Conservation (phyloP, 2,329 filamentous ascomycete genomes). For the Sclerotinia glacialis region DNA sequence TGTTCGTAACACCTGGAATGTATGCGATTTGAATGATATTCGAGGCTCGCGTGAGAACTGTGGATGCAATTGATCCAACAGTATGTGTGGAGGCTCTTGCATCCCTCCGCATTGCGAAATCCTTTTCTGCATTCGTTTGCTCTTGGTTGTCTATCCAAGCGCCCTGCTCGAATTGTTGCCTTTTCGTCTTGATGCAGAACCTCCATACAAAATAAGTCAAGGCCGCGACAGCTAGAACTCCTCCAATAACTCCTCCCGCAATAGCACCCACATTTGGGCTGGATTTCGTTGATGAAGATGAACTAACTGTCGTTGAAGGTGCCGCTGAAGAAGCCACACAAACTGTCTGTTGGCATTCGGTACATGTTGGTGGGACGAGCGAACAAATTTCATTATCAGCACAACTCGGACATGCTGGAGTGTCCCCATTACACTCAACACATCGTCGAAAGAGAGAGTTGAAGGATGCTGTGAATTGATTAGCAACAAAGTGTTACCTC, state of each 20-base stretch:
- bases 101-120: constrained; percentile 53
- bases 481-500: constrained; percentile 23
- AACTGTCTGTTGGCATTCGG: constrained; percentile 54
- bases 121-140: constrained; percentile 53
- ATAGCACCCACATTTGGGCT: constrained; percentile 78
- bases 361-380: constrained; percentile 57
- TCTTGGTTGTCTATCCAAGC: constrained; percentile 52
- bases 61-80: constrained; percentile 90
- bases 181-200: constrained; percentile 79
- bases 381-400: constrained; percentile 54
- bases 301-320: constrained; percentile 29
- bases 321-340: constrained; percentile 48
- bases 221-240: constrained; percentile 70
- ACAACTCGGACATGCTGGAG: constrained; percentile 61
- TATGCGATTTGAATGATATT: constrained; percentile 99
- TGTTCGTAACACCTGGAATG: constrained; percentile 94
- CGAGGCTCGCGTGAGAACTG: constrained; percentile 89
- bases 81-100: constrained; percentile 77
- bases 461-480: constrained; percentile 34
- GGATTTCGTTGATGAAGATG: constrained; percentile 40
- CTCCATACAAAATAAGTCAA: constrained; percentile 80
- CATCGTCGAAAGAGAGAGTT: constrained; percentile 55
- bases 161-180: constrained; percentile 62
- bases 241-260: constrained; percentile 86
- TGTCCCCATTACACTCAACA: constrained; percentile 49